Evolutionary conservation across 139 green algal genomes (phyloP).

Genomic region (Closterium sp.): DNA sequence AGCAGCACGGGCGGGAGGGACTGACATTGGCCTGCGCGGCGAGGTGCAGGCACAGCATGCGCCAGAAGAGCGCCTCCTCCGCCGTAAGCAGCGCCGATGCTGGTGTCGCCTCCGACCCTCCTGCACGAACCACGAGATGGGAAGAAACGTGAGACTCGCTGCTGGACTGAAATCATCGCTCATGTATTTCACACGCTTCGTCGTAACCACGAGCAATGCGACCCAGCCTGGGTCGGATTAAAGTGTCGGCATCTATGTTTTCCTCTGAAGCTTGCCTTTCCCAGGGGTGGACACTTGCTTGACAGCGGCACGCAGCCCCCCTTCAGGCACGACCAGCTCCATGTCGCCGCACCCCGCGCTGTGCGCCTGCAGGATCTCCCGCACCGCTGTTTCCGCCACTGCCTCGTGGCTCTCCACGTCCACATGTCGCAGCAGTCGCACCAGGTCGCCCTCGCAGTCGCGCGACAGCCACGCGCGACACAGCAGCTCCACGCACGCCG

Average conservation of each 20-base stretch:
- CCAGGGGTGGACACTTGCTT: not conserved
- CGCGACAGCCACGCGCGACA: slow-evolving; percentile 3
- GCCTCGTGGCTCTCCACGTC: slow-evolving; percentile 31
- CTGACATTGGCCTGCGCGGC: slow-evolving; percentile 4
- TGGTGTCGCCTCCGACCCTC: not conserved
- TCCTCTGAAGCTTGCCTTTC: not conserved
- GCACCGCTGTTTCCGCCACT: slow-evolving; percentile 5
- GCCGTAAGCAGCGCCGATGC: not conserved
- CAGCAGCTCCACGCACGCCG: slow-evolving; percentile 3
- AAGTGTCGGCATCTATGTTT: not conserved
- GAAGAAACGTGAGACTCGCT: not conserved
- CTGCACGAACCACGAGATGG: not conserved
- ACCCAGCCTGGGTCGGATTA: not conserved
- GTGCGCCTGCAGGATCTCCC: not conserved
- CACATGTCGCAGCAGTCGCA: slow-evolving; percentile 18
- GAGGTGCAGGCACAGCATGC: slow-evolving; percentile 14
- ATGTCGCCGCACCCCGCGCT: not conserved
- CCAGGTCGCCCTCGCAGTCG: slow-evolving; percentile 17
- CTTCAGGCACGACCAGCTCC: not conserved
- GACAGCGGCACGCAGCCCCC: not conserved
- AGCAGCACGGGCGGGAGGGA: not conserved
- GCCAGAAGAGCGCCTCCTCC: slow-evolving; percentile 16
- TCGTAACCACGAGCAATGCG: not conserved
- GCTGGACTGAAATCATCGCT: too few relatives aligned
- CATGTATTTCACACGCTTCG: too few relatives aligned